A percentile compares a stretch with the other conserved stretches of the same genome.
phyloP scores from a whole-genome alignment of 2,329 filamentous ascomycete genomes.

The Westerdykella ornata region DNA sequence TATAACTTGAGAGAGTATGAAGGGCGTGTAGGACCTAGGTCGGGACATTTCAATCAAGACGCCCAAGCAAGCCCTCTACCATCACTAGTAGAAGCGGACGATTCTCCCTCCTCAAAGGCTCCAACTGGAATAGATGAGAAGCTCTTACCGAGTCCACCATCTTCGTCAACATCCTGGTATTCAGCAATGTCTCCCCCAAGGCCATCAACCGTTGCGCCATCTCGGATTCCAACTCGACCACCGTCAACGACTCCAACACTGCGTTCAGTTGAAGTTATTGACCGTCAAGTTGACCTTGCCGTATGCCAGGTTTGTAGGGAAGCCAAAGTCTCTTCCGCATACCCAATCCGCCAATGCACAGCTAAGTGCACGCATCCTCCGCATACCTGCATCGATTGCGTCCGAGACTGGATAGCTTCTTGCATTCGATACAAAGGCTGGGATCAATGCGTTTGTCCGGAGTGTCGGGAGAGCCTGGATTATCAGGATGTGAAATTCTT shows the following conservation, averaged over 20 bases:
- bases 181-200: neutral
- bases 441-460: slow-evolving; percentile 22
- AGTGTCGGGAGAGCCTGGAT: slow-evolving; percentile 22
- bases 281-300: neutral
- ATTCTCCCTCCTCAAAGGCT: no score
- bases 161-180: neutral
- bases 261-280: neutral
- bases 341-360: slow-evolving; percentile 18
- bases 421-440: slow-evolving; percentile 5
- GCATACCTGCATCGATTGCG: slow-evolving; percentile 22
- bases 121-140: neutral
- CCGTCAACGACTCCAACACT: neutral
- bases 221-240: neutral
- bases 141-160: neutral
- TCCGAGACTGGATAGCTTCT: slow-evolving; percentile 18
- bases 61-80: no score
- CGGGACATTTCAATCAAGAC: neutral
- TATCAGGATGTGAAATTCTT: slow-evolving; percentile 23
- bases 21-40: neutral
- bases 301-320: neutral
- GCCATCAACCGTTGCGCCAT: neutral
- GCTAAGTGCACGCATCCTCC: slow-evolving; percentile 25
- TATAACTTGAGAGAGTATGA: neutral
- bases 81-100: no score
- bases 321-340: slow-evolving; percentile 8